Evolutionary conservation across 768 basidiomycete genomes (phyloP).

Genomic region (Leccinum longicurvipes): DNA sequence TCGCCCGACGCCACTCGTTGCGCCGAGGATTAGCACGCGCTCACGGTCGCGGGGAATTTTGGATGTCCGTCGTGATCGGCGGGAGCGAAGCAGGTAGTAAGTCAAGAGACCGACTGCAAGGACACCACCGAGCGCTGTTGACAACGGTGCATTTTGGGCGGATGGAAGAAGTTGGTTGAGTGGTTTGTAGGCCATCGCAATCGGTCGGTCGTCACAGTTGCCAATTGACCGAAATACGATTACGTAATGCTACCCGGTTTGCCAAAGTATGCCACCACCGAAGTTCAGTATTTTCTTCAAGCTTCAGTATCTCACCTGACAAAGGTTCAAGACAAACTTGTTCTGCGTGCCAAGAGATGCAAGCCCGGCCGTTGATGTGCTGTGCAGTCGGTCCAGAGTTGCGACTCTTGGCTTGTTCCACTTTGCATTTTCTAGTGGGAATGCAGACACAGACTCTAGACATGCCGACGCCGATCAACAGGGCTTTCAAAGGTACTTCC

Average conservation of each 20-base stretch:
- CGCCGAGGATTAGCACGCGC: conserved; percentile 79
- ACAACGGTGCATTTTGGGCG: conserved; percentile 4
- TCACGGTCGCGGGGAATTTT: conserved; percentile 49
- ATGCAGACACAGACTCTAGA: background rate
- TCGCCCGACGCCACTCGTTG: conserved; percentile 79
- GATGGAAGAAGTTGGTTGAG: conserved; percentile 4
- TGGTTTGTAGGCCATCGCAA: background rate
- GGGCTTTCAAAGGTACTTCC: no score
- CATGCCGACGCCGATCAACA: background rate
- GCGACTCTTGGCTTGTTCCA: background rate
- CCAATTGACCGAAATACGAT: background rate
- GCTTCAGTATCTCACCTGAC: no score
- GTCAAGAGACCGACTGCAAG: conserved; percentile 15
- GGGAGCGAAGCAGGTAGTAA: conserved; percentile 16
- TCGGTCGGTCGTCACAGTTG: no score
- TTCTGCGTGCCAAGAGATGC: no score
- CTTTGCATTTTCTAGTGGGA: background rate
- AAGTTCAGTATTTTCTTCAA: no score
- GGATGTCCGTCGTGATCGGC: conserved; percentile 27
- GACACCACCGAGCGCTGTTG: conserved; percentile 5
- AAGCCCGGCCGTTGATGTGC: no score
- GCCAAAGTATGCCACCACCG: no score
- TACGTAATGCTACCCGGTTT: no score
- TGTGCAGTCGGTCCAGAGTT: background rate
- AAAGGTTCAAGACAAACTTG: no score